Evolutionary conservation across 2,329 filamentous ascomycete genomes (phyloP).

Genomic region (Metarhizium guizhouense): DNA sequence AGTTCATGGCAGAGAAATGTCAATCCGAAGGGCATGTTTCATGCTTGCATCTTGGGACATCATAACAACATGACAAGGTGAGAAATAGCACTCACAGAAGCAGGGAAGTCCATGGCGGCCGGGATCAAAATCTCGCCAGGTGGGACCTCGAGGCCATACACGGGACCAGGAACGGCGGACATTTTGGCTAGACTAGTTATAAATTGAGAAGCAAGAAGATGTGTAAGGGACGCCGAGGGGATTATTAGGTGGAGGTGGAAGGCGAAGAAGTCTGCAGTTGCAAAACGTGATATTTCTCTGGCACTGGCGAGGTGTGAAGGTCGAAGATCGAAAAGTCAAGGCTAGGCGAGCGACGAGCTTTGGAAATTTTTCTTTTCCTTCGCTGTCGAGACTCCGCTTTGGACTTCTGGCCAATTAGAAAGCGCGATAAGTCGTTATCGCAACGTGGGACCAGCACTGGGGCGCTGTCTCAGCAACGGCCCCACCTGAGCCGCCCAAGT

Average conservation of each 20-base stretch:
- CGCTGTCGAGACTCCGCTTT: conserved; percentile 6
- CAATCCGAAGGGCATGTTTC: not conserved
- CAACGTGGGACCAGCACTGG: conserved; percentile 5
- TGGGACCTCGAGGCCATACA: conserved; percentile 90
- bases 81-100: conserved; percentile 58
- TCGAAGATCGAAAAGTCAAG: not conserved
- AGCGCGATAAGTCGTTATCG: conserved; percentile 23
- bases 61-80: not conserved
- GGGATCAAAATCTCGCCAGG: conserved; percentile 75
- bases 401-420: conserved; percentile 15
- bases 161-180: conserved; percentile 59
- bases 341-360: conserved; percentile 4
- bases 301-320: conserved; percentile 1
- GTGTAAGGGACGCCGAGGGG: not conserved
- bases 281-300: conserved; percentile 1
- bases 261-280: not conserved
- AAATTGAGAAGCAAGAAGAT: not conserved
- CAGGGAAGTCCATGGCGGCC: conserved; percentile 68
- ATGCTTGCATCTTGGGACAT: not conserved
- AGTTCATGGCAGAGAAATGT: not conserved
- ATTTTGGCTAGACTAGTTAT: conserved; percentile 29
- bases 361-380: conserved; percentile 24
- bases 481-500: conserved; percentile 7
- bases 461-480: conserved; percentile 25
- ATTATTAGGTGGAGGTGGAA: not conserved